Evolutionary conservation across 1,284 basidiomycete species (phyloP).

Genomic region (Exobasidium rhododendri): DNA sequence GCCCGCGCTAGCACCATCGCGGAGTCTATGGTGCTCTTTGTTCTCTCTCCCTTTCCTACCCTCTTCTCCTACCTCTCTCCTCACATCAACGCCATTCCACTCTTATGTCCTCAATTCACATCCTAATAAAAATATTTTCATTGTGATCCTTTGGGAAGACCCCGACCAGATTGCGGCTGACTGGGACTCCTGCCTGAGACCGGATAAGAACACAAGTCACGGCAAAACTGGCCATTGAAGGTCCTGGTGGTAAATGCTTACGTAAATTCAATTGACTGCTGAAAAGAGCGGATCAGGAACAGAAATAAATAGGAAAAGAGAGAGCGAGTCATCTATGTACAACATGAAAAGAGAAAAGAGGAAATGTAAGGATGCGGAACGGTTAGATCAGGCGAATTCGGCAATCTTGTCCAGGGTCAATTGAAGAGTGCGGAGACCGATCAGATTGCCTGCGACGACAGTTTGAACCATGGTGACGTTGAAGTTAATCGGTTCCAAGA

Average conservation of each 20-base stretch:
- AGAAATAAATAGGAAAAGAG: background rate
- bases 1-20: constrained; percentile 16
- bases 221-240: background rate
- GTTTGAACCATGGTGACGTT: constrained; percentile 77
- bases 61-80: background rate
- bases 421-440: constrained; percentile 86
- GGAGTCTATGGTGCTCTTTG: constrained; percentile 19
- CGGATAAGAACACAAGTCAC: no score
- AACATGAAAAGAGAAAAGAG: background rate
- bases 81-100: background rate
- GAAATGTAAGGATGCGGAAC: background rate
- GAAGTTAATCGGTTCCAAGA: constrained; percentile 18
- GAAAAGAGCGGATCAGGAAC: no score
- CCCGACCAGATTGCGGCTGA: no score
- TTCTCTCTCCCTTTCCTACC: background rate
- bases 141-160: background rate
- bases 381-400: constrained; percentile 2
- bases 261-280: background rate
- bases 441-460: constrained; percentile 92
- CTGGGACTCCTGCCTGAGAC: no score
- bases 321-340: no score
- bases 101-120: background rate
- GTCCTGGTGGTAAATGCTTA: background rate
- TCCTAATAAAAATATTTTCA: background rate
- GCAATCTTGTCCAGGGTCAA: constrained; percentile 88